Conservation (phyloP, 129 eudicot genomes). For the Flaveria trinervia region DNA sequence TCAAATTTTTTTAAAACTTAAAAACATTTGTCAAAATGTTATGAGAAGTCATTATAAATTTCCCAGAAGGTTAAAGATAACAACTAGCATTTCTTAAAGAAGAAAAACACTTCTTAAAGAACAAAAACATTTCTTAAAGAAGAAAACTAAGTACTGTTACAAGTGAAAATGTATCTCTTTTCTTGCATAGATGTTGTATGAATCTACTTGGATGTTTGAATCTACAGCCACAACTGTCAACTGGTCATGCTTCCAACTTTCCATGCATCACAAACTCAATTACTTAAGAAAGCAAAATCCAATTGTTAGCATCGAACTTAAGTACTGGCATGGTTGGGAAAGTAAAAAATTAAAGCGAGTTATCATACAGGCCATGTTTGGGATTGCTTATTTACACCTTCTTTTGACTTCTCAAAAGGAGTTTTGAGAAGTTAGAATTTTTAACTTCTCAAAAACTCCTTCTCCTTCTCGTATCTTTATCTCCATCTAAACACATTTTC, state of each 20-base stretch:
- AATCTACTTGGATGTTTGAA: conserved; percentile 5
- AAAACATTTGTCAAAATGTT: background rate
- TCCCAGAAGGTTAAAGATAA: background rate
- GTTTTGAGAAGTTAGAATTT: too few relatives aligned
- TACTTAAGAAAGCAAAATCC: conserved; percentile 13
- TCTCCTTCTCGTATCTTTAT: too few relatives aligned
- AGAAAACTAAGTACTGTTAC: background rate
- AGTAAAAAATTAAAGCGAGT: background rate
- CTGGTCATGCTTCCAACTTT: background rate
- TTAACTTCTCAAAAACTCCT: too few relatives aligned
- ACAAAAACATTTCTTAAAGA: background rate
- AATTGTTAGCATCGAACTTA: background rate
- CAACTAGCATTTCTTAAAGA: background rate
- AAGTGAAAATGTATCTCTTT: conserved; percentile 14
- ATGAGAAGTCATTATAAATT: background rate
- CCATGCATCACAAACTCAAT: background rate
- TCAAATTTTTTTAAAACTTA: background rate
- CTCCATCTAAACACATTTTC: too few relatives aligned
- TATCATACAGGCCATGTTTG: background rate
- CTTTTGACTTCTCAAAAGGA: too few relatives aligned
- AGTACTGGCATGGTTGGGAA: background rate
- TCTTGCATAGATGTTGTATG: background rate
- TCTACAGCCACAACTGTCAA: background rate
- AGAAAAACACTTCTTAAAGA: background rate
- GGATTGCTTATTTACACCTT: too few relatives aligned